These are phyloP conservation scores for Calonectria naviculata DNA, from an alignment of 2,329 filamentous ascomycete species.

Conservation along the genomic window DNA sequence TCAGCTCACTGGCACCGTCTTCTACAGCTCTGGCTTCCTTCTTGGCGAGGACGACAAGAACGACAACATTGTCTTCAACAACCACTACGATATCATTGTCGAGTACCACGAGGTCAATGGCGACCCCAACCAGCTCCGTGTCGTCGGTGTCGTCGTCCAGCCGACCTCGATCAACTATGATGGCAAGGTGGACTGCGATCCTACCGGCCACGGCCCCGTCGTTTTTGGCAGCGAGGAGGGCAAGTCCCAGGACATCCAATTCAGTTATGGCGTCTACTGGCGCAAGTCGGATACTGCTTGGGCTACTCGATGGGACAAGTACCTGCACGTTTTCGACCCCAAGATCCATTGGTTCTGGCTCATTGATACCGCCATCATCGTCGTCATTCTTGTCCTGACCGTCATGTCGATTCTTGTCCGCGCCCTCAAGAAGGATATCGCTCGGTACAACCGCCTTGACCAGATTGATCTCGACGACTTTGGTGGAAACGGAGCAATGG, in stretches of 20 bases:
- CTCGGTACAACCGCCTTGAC: slow-evolving; percentile 94
- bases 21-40: slow-evolving; percentile 92
- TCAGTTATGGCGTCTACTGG: slow-evolving; percentile 96
- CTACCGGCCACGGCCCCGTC: slow-evolving; percentile 64
- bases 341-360: slow-evolving; percentile 99
- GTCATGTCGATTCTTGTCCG: slow-evolving; percentile 93
- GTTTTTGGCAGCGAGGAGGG: slow-evolving; percentile 67
- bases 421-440: slow-evolving; percentile 93
- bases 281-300: slow-evolving; percentile 85
- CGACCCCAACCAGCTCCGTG: slow-evolving; percentile 77
- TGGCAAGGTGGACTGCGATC: slow-evolving; percentile 71
- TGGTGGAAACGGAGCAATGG: slow-evolving; percentile 79
- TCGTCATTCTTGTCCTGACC: slow-evolving; percentile 89
- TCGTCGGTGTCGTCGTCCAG: slow-evolving; percentile 92
- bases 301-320: slow-evolving; percentile 99
- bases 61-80: slow-evolving; percentile 77
- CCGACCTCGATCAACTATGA: slow-evolving; percentile 77
- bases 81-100: slow-evolving; percentile 94
- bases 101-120: slow-evolving; percentile 88
- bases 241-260: slow-evolving; percentile 73
- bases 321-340: slow-evolving; percentile 95
- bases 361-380: slow-evolving; percentile 94
- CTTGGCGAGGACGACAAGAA: slow-evolving; percentile 70
- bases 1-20: slow-evolving; percentile 78
- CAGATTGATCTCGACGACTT: slow-evolving; percentile 92